Evolutionary conservation across 2,329 filamentous ascomycete species (phyloP).

Genomic region (Fusarium udum): DNA sequence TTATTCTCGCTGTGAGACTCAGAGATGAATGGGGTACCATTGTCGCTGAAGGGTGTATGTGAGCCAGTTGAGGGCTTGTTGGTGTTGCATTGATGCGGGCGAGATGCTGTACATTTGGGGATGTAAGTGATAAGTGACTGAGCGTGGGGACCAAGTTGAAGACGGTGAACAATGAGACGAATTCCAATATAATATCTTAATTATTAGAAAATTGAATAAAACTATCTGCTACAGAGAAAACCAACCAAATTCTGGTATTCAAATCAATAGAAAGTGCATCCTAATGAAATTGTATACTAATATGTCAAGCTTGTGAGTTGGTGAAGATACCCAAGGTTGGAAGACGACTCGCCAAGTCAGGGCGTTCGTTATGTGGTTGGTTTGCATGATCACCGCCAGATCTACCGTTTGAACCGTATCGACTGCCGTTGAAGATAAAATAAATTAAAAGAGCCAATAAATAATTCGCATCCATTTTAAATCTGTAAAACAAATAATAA

Average conservation of each 20-base stretch:
- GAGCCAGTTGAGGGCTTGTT: conserved; percentile 26
- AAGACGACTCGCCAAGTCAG: neutral
- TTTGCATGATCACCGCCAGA: neutral
- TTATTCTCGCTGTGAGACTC: neutral
- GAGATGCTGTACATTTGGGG: conserved; percentile 21
- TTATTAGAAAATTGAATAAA: rapidly evolving
- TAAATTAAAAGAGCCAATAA: conserved; percentile 9
- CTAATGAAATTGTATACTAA: neutral
- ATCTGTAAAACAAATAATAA: neutral
- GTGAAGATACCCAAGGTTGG: neutral
- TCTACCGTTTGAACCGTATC: conserved; percentile 13
- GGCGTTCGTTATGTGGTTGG: neutral
- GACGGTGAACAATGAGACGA: neutral
- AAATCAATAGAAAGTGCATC: neutral
- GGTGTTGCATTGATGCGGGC: conserved; percentile 10
- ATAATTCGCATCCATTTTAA: conserved; percentile 2
- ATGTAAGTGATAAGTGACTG: conserved; percentile 1
- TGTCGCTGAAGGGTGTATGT: conserved; percentile 22
- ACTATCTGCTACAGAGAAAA: rapidly evolving
- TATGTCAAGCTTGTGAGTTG: neutral
- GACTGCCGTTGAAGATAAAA: neutral
- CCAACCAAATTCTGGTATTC: too few relatives aligned
- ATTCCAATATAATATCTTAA: neutral
- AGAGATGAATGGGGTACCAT: conserved; percentile 15
- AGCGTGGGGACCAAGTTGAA: neutral